These are phyloP conservation scores for Neocatenulostroma microsporum DNA, from an alignment of 2,329 filamentous ascomycete species.

Conservation along the genomic window DNA sequence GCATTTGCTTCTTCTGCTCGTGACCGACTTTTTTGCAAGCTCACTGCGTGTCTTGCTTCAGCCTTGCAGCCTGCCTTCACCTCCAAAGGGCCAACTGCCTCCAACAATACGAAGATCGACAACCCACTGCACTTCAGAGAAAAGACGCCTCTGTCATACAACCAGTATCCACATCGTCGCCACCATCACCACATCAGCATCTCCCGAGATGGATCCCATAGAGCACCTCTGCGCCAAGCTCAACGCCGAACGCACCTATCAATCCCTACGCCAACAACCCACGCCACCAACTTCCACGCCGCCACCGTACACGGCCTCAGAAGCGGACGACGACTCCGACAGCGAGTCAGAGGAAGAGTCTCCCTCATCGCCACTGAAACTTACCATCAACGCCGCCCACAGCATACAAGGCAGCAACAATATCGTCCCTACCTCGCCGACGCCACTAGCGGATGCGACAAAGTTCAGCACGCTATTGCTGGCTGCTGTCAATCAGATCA, in stretches of 20 bases:
- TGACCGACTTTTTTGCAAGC: no score
- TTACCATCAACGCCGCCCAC: conserved; percentile 45
- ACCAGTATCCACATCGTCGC: no score
- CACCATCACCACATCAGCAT: neutral
- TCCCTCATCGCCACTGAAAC: conserved; percentile 36
- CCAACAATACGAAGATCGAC: no score
- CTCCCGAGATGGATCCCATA: conserved; percentile 5
- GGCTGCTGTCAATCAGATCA: conserved; percentile 36
- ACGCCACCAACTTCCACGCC: conserved; percentile 3
- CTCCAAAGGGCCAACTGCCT: no score
- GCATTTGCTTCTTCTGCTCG: no score
- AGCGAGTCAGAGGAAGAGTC: conserved; percentile 5
- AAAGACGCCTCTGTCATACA: no score
- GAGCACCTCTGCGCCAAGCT: conserved; percentile 6
- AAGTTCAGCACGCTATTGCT: conserved; percentile 41
- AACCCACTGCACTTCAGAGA: no score
- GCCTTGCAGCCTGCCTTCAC: no score
- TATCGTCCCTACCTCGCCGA: conserved; percentile 37
- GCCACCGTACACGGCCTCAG: conserved; percentile 10
- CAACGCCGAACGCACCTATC: conserved; percentile 3
- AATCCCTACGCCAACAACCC: conserved; percentile 3
- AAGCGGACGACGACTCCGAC: conserved; percentile 7
- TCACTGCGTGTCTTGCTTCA: no score
- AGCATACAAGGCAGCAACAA: conserved; percentile 44
- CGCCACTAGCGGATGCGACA: conserved; percentile 32